These are phyloP conservation scores for Naegleria gruberi DNA, from an alignment of 208 protist genomes.

Conservation along the genomic window DNA sequence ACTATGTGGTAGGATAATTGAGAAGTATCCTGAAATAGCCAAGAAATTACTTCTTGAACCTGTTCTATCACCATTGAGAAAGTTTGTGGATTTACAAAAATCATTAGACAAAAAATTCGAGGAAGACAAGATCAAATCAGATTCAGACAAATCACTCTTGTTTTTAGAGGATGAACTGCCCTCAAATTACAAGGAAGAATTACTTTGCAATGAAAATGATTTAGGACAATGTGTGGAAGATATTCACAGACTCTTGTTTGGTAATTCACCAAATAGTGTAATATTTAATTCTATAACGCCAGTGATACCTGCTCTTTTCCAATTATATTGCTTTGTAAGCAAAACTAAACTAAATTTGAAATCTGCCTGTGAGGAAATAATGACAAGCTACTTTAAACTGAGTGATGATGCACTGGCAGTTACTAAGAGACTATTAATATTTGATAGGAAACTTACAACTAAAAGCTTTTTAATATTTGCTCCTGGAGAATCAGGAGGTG, in stretches of 20 bases:
- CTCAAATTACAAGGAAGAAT: neutral
- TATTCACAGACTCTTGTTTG: neutral
- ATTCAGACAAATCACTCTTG: neutral
- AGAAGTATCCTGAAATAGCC: neutral
- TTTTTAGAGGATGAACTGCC: neutral
- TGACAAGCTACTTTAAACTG: constrained; percentile 12
- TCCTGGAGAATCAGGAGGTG: neutral
- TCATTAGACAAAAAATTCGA: neutral
- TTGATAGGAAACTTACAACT: neutral
- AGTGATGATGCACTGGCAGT: neutral
- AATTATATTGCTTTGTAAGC: constrained; percentile 17
- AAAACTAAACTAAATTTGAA: neutral
- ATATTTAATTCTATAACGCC: neutral
- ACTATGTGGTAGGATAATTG: neutral
- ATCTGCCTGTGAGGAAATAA: constrained; percentile 11
- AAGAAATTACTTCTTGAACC: neutral
- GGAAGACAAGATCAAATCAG: neutral
- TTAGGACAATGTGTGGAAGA: neutral
- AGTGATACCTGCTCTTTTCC: constrained; percentile 1
- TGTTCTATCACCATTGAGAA: neutral
- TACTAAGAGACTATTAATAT: neutral
- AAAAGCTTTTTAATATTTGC: neutral
- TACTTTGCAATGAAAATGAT: neutral
- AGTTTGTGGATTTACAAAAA: neutral
- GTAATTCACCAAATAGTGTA: neutral